Evolutionary conservation across 2,329 filamentous ascomycete species (phyloP), one percentile per base, ranked within the genome.

Genomic region (Trichoderma sp.): DNA sequence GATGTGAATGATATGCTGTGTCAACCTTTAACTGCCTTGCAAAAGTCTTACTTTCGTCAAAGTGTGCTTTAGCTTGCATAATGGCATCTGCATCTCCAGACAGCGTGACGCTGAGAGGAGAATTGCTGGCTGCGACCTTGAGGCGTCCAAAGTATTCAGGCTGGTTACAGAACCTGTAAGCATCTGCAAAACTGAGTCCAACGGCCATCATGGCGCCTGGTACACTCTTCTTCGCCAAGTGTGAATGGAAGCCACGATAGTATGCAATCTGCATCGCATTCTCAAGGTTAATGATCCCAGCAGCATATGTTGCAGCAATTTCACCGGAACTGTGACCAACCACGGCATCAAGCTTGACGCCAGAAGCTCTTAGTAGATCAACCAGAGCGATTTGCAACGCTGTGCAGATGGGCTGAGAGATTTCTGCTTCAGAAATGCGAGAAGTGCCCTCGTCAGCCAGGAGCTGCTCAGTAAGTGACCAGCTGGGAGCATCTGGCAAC

Each of bases 271-370:
- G n/a, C 78, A 79, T 61, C 17, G 57, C 57, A 20, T 17, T 30
- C 9, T 61, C 17, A 20, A 34, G 57, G 13, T 28, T 34, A 2
- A 61, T 36, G 5, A 61, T 61, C 1, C 57, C 57, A 17, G 57
- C 57, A 23, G 57, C 57, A 72, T 82, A 84, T 2, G 81, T 82
- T 3, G 82, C 82, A 0, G 79, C 80, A 36, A 82, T 76, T 67
- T 77, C 76, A 12, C 76, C 76, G 26, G 73, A 75, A 20, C 75
- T 76, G 47, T 77, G 76, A 6, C 76, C 76, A 15, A 76, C 71
- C 13, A 76, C 74, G 9, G 7, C 70, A 68, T 26, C 59, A 58
- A 28, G 76, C 61, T 20, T 36, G n/a, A 6, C 71, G 62, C 43
- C 72, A 71, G 34, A 36, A 32, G 7, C 30, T 13, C 3, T n/a